A percentile compares a stretch with the other conserved stretches of the same genome.
Conservation (phyloP, 2,329 filamentous ascomycete genomes). For the Bipolaris cookei region DNA sequence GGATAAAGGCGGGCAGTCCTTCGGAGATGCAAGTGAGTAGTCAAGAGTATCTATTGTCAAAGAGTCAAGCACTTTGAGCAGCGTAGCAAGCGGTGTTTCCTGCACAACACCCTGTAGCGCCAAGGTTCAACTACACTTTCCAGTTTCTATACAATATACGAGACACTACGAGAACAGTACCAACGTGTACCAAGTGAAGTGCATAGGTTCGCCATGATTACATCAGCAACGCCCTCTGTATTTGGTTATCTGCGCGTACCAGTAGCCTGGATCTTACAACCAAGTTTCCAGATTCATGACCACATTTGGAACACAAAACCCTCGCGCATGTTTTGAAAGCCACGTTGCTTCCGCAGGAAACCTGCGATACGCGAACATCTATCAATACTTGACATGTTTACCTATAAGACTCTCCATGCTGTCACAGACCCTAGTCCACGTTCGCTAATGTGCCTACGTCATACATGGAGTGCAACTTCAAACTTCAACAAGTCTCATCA, state of each 20-base stretch:
- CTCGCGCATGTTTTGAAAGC: background rate
- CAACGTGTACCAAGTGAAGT: background rate
- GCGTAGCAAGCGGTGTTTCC: conserved; percentile 2
- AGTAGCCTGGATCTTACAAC: background rate
- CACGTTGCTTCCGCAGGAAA: background rate
- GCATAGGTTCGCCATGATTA: background rate
- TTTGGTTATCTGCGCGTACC: background rate
- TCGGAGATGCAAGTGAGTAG: background rate
- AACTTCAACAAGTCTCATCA: conserved; percentile 16
- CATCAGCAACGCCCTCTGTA: background rate
- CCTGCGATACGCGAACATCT: too few species aligned
- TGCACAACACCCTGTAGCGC: conserved; percentile 16
- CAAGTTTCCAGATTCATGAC: background rate
- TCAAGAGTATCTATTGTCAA: background rate
- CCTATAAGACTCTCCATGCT: background rate
- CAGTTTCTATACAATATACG: conserved; percentile 21
- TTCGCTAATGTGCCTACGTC: conserved; percentile 30
- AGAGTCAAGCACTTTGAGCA: background rate
- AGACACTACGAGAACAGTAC: conserved; percentile 1
- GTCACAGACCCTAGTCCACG: conserved; percentile 8
- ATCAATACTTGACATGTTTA: background rate
- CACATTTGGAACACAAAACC: background rate
- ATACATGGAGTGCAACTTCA: conserved; percentile 21
- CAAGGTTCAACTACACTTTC: conserved; percentile 8
- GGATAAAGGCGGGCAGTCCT: background rate